Percentiles rank a stretch among this genome's conserved stretches.
These are phyloP conservation scores for Gloeopeniophorella convolvens DNA, from an alignment of 768 basidiomycete genomes.

Conservation along the genomic window DNA sequence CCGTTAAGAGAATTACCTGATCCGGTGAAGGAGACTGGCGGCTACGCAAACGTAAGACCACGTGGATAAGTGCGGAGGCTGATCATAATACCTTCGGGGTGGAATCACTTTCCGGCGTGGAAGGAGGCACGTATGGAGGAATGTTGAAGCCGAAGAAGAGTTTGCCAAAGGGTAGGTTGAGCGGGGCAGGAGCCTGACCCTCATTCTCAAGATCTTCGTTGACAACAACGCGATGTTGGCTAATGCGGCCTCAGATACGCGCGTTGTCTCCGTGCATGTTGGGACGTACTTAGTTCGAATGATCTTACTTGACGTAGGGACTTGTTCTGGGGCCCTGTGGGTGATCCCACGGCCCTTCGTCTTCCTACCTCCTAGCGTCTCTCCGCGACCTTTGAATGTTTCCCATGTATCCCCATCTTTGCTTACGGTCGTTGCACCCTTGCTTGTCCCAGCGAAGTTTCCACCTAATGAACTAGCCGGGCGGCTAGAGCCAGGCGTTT, in stretches of 20 bases:
- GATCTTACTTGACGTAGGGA: slow-evolving; percentile 80
- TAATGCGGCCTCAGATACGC: too few species aligned
- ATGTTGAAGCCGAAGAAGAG: slow-evolving; percentile 96
- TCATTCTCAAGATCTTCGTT: slow-evolving; percentile 70
- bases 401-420: slow-evolving; percentile 86
- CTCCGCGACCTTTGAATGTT: slow-evolving; percentile 93
- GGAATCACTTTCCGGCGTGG: slow-evolving; percentile 10
- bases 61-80: not conserved
- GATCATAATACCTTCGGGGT: slow-evolving; percentile 21
- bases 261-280: too few species aligned
- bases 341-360: slow-evolving; percentile 94
- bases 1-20: slow-evolving; percentile 64
- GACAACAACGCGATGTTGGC: slow-evolving; percentile 79
- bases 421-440: slow-evolving; percentile 48
- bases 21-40: slow-evolving; percentile 51
- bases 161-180: slow-evolving; percentile 88
- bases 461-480: slow-evolving; percentile 71
- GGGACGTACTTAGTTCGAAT: slow-evolving; percentile 80
- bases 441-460: slow-evolving; percentile 49
- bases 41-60: slow-evolving; percentile 22
- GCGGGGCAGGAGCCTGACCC: slow-evolving; percentile 77
- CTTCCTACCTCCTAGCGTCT: slow-evolving; percentile 83
- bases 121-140: slow-evolving; percentile 54
- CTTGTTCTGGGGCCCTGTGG: slow-evolving; percentile 74
- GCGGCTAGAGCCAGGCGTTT: slow-evolving; percentile 80